A percentile compares a stretch with the other conserved stretches of the same genome.
phyloP scores from a whole-genome alignment of 257 asterid genomes.

The Solanum lignicaule region DNA sequence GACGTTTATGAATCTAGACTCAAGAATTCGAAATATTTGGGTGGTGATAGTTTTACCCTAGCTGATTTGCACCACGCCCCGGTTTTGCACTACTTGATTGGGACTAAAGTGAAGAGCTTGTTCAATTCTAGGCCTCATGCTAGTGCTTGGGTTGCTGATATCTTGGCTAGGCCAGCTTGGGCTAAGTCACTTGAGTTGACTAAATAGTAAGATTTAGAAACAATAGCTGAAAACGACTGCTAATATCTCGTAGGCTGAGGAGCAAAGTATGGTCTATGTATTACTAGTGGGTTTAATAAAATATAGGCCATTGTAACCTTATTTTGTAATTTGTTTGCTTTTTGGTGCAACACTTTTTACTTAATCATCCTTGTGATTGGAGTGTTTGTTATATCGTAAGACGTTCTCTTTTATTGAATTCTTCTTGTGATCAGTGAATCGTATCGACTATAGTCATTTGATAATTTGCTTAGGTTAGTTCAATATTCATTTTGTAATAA shows the following conservation, averaged over 20 bases:
- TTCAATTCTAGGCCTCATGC: neutral
- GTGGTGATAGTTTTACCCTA: neutral
- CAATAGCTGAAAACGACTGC: neutral
- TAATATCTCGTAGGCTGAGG: neutral
- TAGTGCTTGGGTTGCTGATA: neutral
- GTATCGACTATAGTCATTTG: neutral
- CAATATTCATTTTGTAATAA: neutral
- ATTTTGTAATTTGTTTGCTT: neutral
- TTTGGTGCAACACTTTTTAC: neutral
- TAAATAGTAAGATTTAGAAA: neutral
- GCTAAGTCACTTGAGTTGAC: neutral
- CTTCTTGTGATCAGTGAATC: too few relatives aligned
- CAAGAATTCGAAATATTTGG: slow-evolving; percentile 22
- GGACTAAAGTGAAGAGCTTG: neutral
- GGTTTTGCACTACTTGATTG: neutral
- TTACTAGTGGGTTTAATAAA: neutral
- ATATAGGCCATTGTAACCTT: neutral
- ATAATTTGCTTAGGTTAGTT: neutral
- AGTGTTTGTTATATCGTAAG: neutral
- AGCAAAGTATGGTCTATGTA: neutral
- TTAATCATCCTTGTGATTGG: neutral
- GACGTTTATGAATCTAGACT: slow-evolving; percentile 37
- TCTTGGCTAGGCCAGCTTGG: neutral
- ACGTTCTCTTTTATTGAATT: neutral
- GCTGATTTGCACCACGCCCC: neutral